phyloP scores from a whole-genome alignment of 176 grass and related monocot genomes.

The Pontederia crassipes region DNA sequence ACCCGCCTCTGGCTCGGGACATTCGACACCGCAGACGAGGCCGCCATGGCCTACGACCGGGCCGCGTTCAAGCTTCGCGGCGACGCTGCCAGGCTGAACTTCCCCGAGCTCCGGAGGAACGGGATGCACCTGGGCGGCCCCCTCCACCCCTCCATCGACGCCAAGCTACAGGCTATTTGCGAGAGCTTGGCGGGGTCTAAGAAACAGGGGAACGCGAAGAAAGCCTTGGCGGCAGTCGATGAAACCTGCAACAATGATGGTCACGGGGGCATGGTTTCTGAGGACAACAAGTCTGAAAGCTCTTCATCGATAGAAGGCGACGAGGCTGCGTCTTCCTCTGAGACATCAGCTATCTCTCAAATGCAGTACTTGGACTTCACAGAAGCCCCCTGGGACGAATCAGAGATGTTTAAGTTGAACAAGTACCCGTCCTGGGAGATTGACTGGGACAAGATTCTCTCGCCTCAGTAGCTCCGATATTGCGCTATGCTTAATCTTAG shows the following conservation, averaged over 20 bases:
- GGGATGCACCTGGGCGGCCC: slow-evolving; percentile 20
- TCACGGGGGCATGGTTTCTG: not conserved
- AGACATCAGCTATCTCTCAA: slow-evolving; percentile 3
- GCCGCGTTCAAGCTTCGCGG: slow-evolving; percentile 68
- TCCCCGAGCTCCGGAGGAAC: slow-evolving; percentile 31
- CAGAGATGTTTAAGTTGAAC: slow-evolving; percentile 35
- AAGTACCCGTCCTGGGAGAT: slow-evolving; percentile 97
- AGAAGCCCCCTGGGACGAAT: slow-evolving; percentile 81
- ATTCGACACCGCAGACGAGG: slow-evolving; percentile 83
- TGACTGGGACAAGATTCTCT: slow-evolving; percentile 85
- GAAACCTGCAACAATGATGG: not conserved
- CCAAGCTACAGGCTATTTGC: slow-evolving; percentile 18
- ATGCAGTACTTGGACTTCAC: slow-evolving; percentile 54
- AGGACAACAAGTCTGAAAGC: slow-evolving; percentile 18
- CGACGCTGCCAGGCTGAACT: slow-evolving; percentile 57
- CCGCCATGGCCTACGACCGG: slow-evolving; percentile 67
- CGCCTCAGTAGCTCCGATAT: slow-evolving; percentile 1
- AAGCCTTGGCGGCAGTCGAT: not conserved
- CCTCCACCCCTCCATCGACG: slow-evolving; percentile 8
- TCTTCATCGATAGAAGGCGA: slow-evolving; percentile 9
- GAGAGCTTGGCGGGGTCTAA: not conserved
- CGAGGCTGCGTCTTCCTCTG: slow-evolving; percentile 1
- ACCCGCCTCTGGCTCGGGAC: slow-evolving; percentile 84
- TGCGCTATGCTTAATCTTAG: not conserved
- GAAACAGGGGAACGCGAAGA: not conserved